Evolutionary conservation across 306 rosid genomes (phyloP).

Genomic region (Cucurbita moschata): DNA sequence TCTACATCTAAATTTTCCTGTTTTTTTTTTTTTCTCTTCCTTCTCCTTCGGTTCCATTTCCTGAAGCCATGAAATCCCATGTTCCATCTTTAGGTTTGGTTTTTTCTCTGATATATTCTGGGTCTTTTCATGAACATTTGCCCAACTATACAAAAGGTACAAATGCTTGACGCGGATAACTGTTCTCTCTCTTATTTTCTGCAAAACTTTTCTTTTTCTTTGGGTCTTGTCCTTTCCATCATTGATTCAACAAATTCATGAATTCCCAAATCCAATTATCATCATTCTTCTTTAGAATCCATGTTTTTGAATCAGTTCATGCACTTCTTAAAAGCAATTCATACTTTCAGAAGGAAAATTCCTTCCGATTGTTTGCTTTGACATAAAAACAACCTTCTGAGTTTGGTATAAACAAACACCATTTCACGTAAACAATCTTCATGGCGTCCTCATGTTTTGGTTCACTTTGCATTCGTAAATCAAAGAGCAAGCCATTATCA

Average conservation of each 20-base stretch:
- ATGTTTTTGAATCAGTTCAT: conserved; percentile 73
- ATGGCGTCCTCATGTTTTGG: conserved; percentile 71
- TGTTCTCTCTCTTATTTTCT: conserved; percentile 4
- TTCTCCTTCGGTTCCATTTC: conserved; percentile 16
- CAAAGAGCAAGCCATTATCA: conserved; percentile 50
- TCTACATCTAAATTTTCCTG: conserved; percentile 2
- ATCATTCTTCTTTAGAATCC: conserved; percentile 22
- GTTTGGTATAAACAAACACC: neutral
- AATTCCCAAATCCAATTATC: conserved; percentile 16
- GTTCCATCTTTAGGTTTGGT: neutral
- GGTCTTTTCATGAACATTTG: conserved; percentile 2
- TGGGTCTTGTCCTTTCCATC: conserved; percentile 16
- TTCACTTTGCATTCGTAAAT: conserved; percentile 40
- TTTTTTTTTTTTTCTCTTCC: neutral
- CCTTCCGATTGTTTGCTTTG: conserved; percentile 36
- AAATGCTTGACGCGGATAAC: conserved; percentile 5
- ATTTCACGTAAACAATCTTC: conserved; percentile 13
- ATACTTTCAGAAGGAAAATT: conserved; percentile 63
- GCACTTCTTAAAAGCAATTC: conserved; percentile 66
- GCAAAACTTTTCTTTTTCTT: neutral
- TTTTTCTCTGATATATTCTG: conserved; percentile 10
- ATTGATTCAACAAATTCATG: conserved; percentile 25
- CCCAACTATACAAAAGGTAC: conserved; percentile 7
- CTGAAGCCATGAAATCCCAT: conserved; percentile 26
- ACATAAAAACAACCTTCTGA: neutral